Conservation (phyloP, 352 stramenopile species). For the Phytophthora quininea region DNA sequence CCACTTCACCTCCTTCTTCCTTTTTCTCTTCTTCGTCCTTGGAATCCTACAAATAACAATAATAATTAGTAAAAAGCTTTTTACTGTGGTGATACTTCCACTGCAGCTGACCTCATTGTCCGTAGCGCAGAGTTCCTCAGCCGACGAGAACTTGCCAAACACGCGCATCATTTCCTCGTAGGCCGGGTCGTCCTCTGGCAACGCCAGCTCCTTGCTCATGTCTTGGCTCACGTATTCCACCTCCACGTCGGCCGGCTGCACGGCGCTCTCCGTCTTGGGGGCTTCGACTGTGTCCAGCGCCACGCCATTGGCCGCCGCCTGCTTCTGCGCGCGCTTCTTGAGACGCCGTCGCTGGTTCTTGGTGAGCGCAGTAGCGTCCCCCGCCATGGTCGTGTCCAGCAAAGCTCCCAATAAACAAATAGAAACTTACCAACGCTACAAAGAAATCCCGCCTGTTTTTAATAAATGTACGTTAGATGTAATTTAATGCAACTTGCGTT, state of each 20-base stretch:
- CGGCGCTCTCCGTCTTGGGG: constrained; percentile 1
- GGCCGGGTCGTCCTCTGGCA: constrained; percentile 64
- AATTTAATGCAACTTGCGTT: not conserved
- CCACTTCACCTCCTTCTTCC: constrained; percentile 13
- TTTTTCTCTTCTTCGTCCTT: constrained; percentile 35
- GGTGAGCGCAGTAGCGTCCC: constrained; percentile 38
- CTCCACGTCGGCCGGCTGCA: constrained; percentile 47
- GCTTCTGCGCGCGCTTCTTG: constrained; percentile 87
- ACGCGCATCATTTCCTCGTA: constrained; percentile 91
- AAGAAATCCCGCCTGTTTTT: no score
- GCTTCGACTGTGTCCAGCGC: not conserved
- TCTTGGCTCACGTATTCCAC: constrained; percentile 88
- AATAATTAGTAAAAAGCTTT: not conserved
- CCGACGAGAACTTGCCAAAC: constrained; percentile 84
- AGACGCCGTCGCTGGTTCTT: constrained; percentile 85
- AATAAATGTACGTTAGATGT: no score
- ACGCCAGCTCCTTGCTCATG: constrained; percentile 63
- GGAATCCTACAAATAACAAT: constrained; percentile 27
- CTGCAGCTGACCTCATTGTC: constrained; percentile 45
- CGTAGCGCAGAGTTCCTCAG: constrained; percentile 77
- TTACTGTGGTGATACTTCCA: not conserved
- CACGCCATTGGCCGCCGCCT: constrained; percentile 45
- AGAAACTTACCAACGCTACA: no score
- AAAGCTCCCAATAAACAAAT: no score
- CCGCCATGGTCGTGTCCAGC: constrained; percentile 13